These are phyloP conservation scores for Termitomyces eurrhizus DNA, from an alignment of 768 basidiomycete species.

Conservation along the genomic window DNA sequence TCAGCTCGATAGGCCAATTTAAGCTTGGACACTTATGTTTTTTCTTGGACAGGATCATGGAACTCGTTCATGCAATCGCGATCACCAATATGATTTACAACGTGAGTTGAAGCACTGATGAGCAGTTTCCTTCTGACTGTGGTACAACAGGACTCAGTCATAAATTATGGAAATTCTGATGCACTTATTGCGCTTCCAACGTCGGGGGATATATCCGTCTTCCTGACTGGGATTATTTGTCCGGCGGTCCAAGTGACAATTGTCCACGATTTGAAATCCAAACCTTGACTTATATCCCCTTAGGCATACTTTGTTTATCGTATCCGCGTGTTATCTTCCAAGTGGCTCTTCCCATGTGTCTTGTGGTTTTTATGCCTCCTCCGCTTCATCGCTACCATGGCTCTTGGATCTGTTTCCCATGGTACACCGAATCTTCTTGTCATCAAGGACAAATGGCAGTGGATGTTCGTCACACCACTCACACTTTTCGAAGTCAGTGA, in stretches of 20 bases:
- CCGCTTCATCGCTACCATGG: neutral
- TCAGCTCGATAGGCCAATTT: neutral
- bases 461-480: too few species aligned
- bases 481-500: too few species aligned
- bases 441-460: neutral
- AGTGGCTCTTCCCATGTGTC: neutral
- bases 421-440: neutral
- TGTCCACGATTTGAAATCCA: neutral
- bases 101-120: neutral
- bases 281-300: neutral
- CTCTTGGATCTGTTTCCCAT: neutral
- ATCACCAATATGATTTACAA: neutral
- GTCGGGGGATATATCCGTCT: neutral
- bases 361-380: neutral
- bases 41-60: neutral
- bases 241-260: neutral
- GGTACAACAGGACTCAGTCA: neutral
- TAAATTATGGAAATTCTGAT: neutral
- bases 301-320: neutral
- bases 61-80: neutral
- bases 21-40: neutral
- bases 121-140: neutral
- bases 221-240: neutral
- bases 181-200: neutral
- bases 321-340: neutral